A percentile compares a stretch with the other conserved stretches of the same genome.
phyloP scores from a whole-genome alignment of 2,329 filamentous ascomycete species.

The Cryphonectria japonica region DNA sequence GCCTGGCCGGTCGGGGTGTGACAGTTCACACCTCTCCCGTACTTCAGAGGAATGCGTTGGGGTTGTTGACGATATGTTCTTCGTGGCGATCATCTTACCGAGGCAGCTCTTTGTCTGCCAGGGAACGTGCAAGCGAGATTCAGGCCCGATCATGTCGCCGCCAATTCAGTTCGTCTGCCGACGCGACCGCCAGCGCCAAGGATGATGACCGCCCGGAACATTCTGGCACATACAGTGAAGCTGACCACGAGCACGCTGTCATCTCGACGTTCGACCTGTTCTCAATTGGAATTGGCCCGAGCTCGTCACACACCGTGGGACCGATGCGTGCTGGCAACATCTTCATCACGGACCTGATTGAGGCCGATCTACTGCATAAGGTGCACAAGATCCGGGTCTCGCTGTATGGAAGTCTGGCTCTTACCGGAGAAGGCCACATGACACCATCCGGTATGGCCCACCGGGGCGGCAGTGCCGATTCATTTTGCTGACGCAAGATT shows the following conservation, averaged over 20 bases:
- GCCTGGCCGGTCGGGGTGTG: conserved; percentile 3
- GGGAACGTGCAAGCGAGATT: background rate
- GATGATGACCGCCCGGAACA: conserved; percentile 25
- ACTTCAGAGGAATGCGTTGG: background rate
- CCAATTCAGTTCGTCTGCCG: conserved; percentile 9
- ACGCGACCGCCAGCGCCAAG: background rate
- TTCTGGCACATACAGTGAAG: conserved; percentile 50
- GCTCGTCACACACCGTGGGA: conserved; percentile 55
- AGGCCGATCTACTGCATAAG: conserved; percentile 49
- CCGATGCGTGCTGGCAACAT: conserved; percentile 58
- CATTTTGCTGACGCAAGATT: background rate
- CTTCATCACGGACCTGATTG: conserved; percentile 52
- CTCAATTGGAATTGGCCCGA: conserved; percentile 56
- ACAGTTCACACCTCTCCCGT: background rate
- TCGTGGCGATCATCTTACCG: background rate
- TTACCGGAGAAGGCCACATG: conserved; percentile 57
- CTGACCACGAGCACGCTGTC: conserved; percentile 55
- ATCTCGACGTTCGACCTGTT: conserved; percentile 57
- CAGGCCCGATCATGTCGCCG: background rate
- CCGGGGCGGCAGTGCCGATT: background rate
- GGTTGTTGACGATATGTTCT: conserved; percentile 9
- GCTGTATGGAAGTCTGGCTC: conserved; percentile 54
- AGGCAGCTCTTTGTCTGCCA: background rate
- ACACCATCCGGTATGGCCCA: conserved; percentile 44
- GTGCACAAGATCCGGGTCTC: conserved; percentile 53